Base-by-base conservation (phyloP, 495 filamentous ascomycete species). In the Penicillium canescens region DNA sequence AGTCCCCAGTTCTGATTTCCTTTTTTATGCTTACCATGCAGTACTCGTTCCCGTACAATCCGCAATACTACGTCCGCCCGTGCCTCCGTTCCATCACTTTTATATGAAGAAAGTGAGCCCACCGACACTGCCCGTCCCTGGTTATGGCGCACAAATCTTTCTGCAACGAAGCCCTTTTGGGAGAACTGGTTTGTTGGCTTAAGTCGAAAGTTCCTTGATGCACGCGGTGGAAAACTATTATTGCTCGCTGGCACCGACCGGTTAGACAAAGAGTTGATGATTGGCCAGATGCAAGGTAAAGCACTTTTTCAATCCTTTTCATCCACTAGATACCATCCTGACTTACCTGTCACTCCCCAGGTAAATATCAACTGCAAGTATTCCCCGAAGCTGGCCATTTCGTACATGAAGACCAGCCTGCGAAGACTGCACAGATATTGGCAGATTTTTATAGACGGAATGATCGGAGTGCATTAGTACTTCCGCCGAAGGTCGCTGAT, bases 331-430 rank as follows among this genome's bases (percentile, higher is more conserved):
- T 4, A 38, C 12, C 20, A 36, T 24, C 6, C 49, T 51, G 13
- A 46, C 48, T 14, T 3, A 10, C 3, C 28, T 11, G 42, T 44
- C 50, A 52, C 28, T 31, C 8, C 8, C 6, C 59, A 90, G 92
- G 92, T 0, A 97, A 97, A 77, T 99, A 97, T 66, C 92, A 96
- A 50, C 77, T 99, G 14, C 87, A 96, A 47, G 92, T 99, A 14
- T 86, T 98, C 54, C 95, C 95, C 0, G 90, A 96, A 69, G 92
- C 92, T 6, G 94, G 94, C 0, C 94, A 98, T 69, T 98, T 97
- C 60, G 82, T 99, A 43, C 95, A 98, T 54, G 94, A 99, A 69
- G 94, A 99, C 68, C 80, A 91, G 49, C 91, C 95, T 1, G 86
- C 87, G 55, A 95, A 91, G 75, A 92, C 87, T 24, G 94, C 95